Evolutionary conservation across 2,329 filamentous ascomycete genomes (phyloP), one percentile per base, ranked within the genome.

Genomic region (Mollisiaceae sp.): DNA sequence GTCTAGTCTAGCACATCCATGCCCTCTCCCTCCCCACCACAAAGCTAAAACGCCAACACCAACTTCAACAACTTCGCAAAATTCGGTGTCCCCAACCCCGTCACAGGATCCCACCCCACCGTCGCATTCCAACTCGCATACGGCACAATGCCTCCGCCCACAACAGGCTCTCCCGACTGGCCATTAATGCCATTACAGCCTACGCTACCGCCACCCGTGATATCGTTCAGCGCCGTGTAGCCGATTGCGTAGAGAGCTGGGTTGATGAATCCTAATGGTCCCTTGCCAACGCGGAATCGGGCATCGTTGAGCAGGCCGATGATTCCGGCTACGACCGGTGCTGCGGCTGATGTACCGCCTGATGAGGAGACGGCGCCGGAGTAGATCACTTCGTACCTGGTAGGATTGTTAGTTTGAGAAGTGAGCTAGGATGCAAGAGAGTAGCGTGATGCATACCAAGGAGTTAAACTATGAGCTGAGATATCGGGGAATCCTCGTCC

Each of bases 251-350:
- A 81, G 18, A 80, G 62, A 71, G 76, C 76, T 3, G 79, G 79
- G 68, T 81, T 81, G 59, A 81, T 63, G 71, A 79, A 81, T 6
- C 79, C 79, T 1, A 81, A 70, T 1, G 74, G 69, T 6, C 72
- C 71, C 73, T 83, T 82, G 3, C 84, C 83, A 12, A 78, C 78
- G 0, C 81, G 77, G 24, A 89, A 74, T 36, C 86, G 78, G 0
- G 85, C 85, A 67, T 89, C 87, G 69, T 90, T 91, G 58, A 90
- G 78, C 4, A 90, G 79, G 2, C 83, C 79, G 43, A 90, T 79
- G 63, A 90, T 80, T 14, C 81, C 85, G 0, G 85, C 82, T 1
- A 85, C 82, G 0, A 85, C 78, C 0, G 89, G 89, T 0, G 83
- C 77, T 1, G 85, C 82, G 14, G 85, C 85, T 5, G 79, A 82